Evolutionary conservation across 2,329 filamentous ascomycete genomes (phyloP), one percentile per base, ranked within the genome.

Genomic region (Penicillium sp.): DNA sequence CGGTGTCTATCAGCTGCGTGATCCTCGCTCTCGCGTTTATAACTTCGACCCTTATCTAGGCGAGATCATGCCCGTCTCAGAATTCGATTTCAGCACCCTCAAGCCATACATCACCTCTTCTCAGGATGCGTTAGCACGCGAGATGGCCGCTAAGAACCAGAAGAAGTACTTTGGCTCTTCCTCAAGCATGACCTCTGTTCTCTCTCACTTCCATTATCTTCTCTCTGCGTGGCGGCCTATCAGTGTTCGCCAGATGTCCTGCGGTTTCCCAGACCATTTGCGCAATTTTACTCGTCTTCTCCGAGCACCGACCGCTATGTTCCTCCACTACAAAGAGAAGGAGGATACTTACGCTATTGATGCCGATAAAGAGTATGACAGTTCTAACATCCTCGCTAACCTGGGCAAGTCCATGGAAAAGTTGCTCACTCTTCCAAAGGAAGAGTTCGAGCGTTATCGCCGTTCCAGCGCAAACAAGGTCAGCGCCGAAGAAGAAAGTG

Each of bases 321-420:
- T 97, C 66, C 77, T 97, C 14, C 85, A 90, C 48, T 90, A 87
- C 74, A 89, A 90, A 61, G 84, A 96, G 67, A 88, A 89, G 60
- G 84, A 96, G 67, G 93, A 92, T 1, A 83, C 86, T 0, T 99
- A 99, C 70, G 92, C 93, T 5, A 94, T 99, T 55, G 94, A 99
- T 71, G 91, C 92, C 0, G 94, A 99, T 74, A 99, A 97, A 75
- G 84, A 96, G 69, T 94, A 86, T 63, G 92, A 97, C 65, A 83
- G 79, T 7, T 88, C 90, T 31, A 97, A 91, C 62, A 85, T 99
- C 31, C 81, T 99, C 47, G 94, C 89, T 75, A 91, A 93, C 81
- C 83, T 99, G 14, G 94, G 94, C 13, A 94, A 95, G 68, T 96
- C 92, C 0, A 92, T 99, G 86, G 94, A 99, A 74, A 97, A 97